phyloP scores from a whole-genome alignment of 805 yeast genomes.

The Brettanomyces naardenensis region DNA sequence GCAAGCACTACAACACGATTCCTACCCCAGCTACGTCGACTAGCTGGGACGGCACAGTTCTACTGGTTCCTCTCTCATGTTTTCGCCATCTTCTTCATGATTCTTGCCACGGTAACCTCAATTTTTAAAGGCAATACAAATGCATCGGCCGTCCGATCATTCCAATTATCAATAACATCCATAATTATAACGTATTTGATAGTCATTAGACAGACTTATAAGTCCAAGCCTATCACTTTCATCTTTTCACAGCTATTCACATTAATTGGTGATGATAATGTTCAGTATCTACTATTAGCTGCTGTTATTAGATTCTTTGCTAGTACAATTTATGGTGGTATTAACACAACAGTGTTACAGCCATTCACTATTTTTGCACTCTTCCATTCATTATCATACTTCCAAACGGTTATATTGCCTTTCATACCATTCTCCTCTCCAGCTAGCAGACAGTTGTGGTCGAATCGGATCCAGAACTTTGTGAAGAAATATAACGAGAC shows the following conservation, averaged over 20 bases:
- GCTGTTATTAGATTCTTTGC: conserved; percentile 29
- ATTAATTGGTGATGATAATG: conserved; percentile 46
- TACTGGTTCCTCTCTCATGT: conserved; percentile 66
- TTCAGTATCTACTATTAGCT: conserved; percentile 49
- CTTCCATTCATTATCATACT: conserved; percentile 57
- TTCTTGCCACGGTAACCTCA: conserved; percentile 31
- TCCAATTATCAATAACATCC: conserved; percentile 37
- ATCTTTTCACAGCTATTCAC: conserved; percentile 21
- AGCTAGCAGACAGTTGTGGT: conserved; percentile 19
- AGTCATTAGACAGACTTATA: conserved; percentile 53
- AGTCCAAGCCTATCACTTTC: conserved; percentile 27
- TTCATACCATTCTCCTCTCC: conserved; percentile 30
- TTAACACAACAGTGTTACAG: conserved; percentile 34
- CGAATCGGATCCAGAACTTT: conserved; percentile 25
- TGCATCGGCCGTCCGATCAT: conserved; percentile 27
- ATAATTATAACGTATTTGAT: conserved; percentile 54
- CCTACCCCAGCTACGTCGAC: conserved; percentile 7
- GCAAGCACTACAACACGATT: conserved; percentile 3
- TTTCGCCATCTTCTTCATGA: conserved; percentile 35
- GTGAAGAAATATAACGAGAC: conserved; percentile 34
- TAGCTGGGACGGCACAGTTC: conserved; percentile 45
- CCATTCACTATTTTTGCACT: conserved; percentile 57
- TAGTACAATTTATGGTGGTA: conserved; percentile 10
- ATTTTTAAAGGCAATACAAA: conserved; percentile 29
- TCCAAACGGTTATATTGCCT: conserved; percentile 47